These are phyloP conservation scores for Aspergillus pseudotamarii DNA, from an alignment of 2,329 filamentous ascomycete species.

Conservation along the genomic window DNA sequence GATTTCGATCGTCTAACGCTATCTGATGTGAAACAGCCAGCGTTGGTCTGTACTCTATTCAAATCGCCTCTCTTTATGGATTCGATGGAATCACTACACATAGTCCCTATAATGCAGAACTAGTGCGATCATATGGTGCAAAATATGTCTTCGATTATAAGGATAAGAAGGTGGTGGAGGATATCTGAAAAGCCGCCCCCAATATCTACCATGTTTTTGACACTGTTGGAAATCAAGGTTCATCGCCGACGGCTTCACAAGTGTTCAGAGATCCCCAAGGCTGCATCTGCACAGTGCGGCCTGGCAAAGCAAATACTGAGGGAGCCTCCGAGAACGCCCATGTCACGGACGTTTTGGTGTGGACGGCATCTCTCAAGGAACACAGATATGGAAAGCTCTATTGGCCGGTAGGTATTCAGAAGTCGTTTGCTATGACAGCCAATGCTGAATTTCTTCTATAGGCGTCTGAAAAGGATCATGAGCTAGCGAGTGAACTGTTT, in stretches of 20 bases:
- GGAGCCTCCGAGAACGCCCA: slow-evolving; percentile 35
- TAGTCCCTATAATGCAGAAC: slow-evolving; percentile 35
- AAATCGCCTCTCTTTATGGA: slow-evolving; percentile 35
- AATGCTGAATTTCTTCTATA: slow-evolving; percentile 14
- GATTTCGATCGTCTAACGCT: background rate
- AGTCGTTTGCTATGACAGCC: background rate
- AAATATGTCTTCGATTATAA: slow-evolving; percentile 46
- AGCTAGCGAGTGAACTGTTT: slow-evolving; percentile 42
- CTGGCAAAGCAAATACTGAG: slow-evolving; percentile 44
- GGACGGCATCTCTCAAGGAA: slow-evolving; percentile 47
- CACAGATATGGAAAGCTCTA: slow-evolving; percentile 39
- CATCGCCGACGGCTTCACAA: slow-evolving; percentile 37
- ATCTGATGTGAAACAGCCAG: slow-evolving; percentile 30
- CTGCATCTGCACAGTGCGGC: slow-evolving; percentile 46
- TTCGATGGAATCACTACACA: slow-evolving; percentile 43
- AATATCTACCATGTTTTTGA: slow-evolving; percentile 45
- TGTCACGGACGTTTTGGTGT: slow-evolving; percentile 49
- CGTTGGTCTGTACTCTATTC: slow-evolving; percentile 43
- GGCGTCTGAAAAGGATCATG: slow-evolving; percentile 41
- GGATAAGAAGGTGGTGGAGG: slow-evolving; percentile 37
- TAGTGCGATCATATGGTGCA: slow-evolving; percentile 38
- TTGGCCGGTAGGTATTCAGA: slow-evolving; percentile 39
- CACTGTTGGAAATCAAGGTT: slow-evolving; percentile 44
- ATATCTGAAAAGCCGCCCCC: slow-evolving; percentile 37
- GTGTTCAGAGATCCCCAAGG: slow-evolving; percentile 27